Base-by-base conservation (phyloP, 1,284 basidiomycete species). In the Pseudozyma sp. region DNA sequence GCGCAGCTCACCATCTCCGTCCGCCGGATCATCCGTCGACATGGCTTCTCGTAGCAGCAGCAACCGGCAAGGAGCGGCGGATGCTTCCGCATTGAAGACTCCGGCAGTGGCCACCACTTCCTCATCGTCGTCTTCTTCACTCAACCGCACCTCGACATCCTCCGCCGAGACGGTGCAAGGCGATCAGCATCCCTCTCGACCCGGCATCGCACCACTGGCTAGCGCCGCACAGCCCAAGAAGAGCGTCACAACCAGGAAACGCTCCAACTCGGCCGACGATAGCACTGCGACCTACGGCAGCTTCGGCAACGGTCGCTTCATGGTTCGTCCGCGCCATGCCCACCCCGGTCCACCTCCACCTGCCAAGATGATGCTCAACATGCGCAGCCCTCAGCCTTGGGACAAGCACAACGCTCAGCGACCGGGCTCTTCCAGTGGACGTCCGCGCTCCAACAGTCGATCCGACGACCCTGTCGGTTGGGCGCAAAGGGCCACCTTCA, bases 201-300 rank as follows among this genome's bases (percentile, higher is more conserved):
- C 65, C 14, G 54, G 46, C 7, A n/a, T 50, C 30, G 31, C 40
- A 5, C n/a, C 58, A 2, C 44, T 59, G 14, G 42, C 58, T 30
- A 13, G 19, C 16, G 30, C 29, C 16, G 33, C 24, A 24, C 24
- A 54, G 16, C 43, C 45, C 30, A 45, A 45, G 16, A 39, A 49
- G 35, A 33, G 34, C 3, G 29, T 24, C 14, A n/a, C 44, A 3
- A 45, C 58, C 4, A 46, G 68, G 16, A 62, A 58, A 11, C 37
- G 68, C 3, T 66, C 63, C 51, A 71, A 71, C 46, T 71, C 68
- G 44, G 54, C 58, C 7, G 68, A 67, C 24, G 62, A 63, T 19
- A 56, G 46, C 34, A 31, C 50, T 35, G n/a, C 45, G 19, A 6
- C 50, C 0, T 49, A 54, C 11, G 55, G 40, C 44, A 62, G 47